Percentiles rank a stretch among this genome's conserved stretches.
Conservation (phyloP, 2,329 filamentous ascomycete genomes). For the Nigrospora sphaerica region DNA sequence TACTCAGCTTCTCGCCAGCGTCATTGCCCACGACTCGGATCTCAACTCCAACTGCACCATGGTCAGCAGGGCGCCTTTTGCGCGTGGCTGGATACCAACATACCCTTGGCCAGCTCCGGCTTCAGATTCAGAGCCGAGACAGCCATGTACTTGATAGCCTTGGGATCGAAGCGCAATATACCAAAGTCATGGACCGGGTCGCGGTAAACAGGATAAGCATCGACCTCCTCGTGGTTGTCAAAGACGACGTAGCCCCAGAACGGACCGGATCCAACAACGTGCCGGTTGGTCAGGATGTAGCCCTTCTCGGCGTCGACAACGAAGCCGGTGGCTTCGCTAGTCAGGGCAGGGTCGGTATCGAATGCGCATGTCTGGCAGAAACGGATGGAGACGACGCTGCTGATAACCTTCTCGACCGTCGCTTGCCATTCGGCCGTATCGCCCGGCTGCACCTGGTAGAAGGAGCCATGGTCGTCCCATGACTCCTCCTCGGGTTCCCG, state of each 20-base stretch:
- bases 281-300: slow-evolving; percentile 81
- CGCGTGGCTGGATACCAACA: slow-evolving; percentile 10
- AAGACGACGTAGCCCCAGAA: slow-evolving; percentile 99
- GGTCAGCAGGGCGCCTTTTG: background rate
- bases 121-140: slow-evolving; percentile 72
- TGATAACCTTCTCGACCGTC: slow-evolving; percentile 88
- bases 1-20: slow-evolving; percentile 96
- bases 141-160: slow-evolving; percentile 95
- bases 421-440: slow-evolving; percentile 89
- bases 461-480: slow-evolving; percentile 30
- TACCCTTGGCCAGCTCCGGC: slow-evolving; percentile 73
- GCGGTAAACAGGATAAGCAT: slow-evolving; percentile 93
- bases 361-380: slow-evolving; percentile 98
- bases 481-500: slow-evolving; percentile 32
- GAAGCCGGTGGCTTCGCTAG: slow-evolving; percentile 94
- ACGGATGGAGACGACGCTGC: slow-evolving; percentile 95
- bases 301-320: slow-evolving; percentile 92
- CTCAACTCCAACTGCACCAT: slow-evolving; percentile 67
- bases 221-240: slow-evolving; percentile 95
- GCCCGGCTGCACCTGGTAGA: slow-evolving; percentile 25
- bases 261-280: slow-evolving; percentile 90
- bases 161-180: slow-evolving; percentile 91
- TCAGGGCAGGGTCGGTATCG: slow-evolving; percentile 90
- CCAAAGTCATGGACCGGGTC: slow-evolving; percentile 98
- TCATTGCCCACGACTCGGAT: slow-evolving; percentile 98